These are phyloP conservation scores for Platanthera zijinensis DNA, from an alignment of 106 monocot genomes.

Conservation along the genomic window DNA sequence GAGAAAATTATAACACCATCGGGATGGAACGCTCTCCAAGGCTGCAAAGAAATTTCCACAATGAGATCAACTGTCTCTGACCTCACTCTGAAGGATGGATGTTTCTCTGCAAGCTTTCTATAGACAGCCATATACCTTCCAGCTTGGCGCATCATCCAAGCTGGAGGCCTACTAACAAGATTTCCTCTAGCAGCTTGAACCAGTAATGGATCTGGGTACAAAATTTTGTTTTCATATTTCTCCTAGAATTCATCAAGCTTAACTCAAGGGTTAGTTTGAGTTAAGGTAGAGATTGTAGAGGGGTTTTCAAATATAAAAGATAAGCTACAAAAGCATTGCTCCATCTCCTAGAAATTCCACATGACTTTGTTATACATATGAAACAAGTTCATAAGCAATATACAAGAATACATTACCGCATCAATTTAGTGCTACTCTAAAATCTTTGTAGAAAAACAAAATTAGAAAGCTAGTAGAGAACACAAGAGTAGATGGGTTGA, in stretches of 20 bases:
- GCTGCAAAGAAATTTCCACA: slow-evolving; percentile 98
- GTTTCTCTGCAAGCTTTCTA: slow-evolving; percentile 66
- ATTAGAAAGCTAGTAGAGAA: background rate
- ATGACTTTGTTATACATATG: background rate
- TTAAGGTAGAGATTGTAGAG: background rate
- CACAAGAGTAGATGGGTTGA: background rate
- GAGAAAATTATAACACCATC: slow-evolving; percentile 97
- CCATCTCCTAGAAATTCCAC: background rate
- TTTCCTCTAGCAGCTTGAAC: slow-evolving; percentile 82
- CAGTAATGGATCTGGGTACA: slow-evolving; percentile 66
- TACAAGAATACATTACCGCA: background rate
- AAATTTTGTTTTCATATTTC: background rate
- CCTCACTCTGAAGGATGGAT: slow-evolving; percentile 87
- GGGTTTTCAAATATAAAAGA: background rate
- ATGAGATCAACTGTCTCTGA: slow-evolving; percentile 90
- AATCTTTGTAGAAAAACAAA: background rate
- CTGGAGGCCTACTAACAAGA: slow-evolving; percentile 55
- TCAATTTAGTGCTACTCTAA: background rate
- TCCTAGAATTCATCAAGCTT: background rate
- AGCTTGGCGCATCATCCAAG: slow-evolving; percentile 99
- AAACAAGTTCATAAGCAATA: background rate
- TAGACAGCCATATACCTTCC: slow-evolving; percentile 95
- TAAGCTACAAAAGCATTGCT: background rate
- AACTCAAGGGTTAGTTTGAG: background rate
- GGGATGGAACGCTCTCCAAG: slow-evolving; percentile 78